Evolutionary conservation across 2,329 filamentous ascomycete genomes (phyloP), one percentile per base, ranked within the genome.

Genomic region (Byssoonygena ceratinophila): DNA sequence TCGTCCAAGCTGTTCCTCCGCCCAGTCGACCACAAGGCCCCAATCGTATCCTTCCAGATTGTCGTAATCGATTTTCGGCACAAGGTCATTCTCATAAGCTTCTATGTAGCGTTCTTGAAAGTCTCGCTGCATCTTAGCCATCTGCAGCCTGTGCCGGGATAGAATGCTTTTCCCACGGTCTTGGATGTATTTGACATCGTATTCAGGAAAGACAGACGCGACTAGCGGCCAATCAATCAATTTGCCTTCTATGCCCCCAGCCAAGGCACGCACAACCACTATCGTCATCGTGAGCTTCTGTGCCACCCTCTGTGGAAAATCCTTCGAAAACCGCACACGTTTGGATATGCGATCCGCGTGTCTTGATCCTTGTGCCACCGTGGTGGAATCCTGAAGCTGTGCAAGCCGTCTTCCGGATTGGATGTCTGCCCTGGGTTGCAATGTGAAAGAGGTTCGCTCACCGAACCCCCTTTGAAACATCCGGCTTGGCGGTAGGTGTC

Each of bases 191-290:
- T 60, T 57, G 12, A 66, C 56, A 31, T 70, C 66, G 44, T 68
- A 61, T 1, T 66, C 63, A 1, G 71, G 72, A 53, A 75, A 74
- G 46, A 68, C 60, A 27, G 63, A 61, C 5, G 61, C 58, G 7
- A 76, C 64, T n/a, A 76, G 61, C 0, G 64, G 55, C 72, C 73
- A 75, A 53, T 76, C 71, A 29, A 75, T 61, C 25, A 65, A 58
- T 52, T 60, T 68, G 4, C 64, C 67, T 29, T 74, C 68, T 4
- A 66, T 40, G 0, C 74, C 74, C 16, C 74, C 74, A 14, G 71
- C 69, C 27, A 76, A 55, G 0, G 69, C 65, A 23, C 72, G 68
- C 20, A 75, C 64, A 8, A 70, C 71, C 25, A 71, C 66, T 20
- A 76, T 69, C 8, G 72, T 69, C 32, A 67, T 61, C 53, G 68